A percentile compares a stretch with the other conserved stretches of the same genome.
These are phyloP conservation scores for Agapanthus africanus DNA, from an alignment of 106 monocot genomes.

Conservation along the genomic window DNA sequence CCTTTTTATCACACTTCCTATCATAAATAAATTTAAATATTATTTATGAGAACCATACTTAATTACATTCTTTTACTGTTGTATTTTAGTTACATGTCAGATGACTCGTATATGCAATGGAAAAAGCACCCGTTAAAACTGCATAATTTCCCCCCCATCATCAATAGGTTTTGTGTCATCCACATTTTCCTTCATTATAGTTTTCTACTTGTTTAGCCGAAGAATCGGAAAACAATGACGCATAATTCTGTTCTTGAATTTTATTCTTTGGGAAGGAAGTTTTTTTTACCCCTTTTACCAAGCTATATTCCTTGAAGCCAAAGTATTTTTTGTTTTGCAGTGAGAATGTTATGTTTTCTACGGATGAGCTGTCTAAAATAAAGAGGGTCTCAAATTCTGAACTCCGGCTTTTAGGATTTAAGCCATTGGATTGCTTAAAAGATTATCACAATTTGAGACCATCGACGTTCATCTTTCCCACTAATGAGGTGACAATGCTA, in stretches of 20 bases:
- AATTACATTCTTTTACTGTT: not conserved
- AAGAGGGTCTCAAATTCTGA: conserved; percentile 63
- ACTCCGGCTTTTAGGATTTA: conserved; percentile 87
- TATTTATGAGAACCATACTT: not conserved
- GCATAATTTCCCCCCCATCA: no score
- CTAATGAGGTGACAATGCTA: conserved; percentile 55
- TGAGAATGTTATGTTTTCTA: conserved; percentile 52
- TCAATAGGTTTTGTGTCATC: no score
- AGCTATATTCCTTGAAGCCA: not conserved
- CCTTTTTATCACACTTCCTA: not conserved
- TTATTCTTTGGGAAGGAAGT: no score
- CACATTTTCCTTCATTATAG: no score
- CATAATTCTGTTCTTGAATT: no score
- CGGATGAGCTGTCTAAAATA: conserved; percentile 59
- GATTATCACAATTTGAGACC: conserved; percentile 96
- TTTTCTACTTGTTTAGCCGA: not conserved
- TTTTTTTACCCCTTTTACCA: no score
- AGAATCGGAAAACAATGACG: no score
- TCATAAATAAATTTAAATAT: not conserved
- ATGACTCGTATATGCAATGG: no score
- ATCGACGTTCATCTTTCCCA: conserved; percentile 87
- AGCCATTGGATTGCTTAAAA: conserved; percentile 73
- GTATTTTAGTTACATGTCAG: no score
- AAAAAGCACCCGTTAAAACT: no score
- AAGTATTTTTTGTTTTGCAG: conserved; percentile 46